Evolutionary conservation across 108 stramenopile species (phyloP), one percentile per base, ranked within the genome.

Genomic region (Tribonema minus): DNA sequence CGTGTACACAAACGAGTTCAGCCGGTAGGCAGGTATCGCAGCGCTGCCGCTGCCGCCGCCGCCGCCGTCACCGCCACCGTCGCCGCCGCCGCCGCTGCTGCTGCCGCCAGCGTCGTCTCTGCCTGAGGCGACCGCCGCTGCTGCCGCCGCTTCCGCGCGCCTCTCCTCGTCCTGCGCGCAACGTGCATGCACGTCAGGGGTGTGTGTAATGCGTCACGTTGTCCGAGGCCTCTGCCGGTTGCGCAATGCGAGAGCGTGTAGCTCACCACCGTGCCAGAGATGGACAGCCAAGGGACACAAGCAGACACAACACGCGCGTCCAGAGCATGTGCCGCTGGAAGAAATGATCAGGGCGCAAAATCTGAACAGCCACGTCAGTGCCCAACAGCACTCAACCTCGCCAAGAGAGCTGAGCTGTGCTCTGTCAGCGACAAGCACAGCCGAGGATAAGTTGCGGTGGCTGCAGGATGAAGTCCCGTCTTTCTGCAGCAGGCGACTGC

Each of bases 1-100:
- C 1, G 40, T 31, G 28, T 73, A 37, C 20, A 73, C 72, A 64
- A 73, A 73, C 7, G 39, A 39, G 29, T 73, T 73, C 37, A 73
- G 29, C 15, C 72, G 61, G 23, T 54, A 70, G 33, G 58, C 69
- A 12, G 69, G 69, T 34, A 70, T 58, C 34, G 26, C 35, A 54
- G 20, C 46, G 9, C 46, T 54, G 46, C 15, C 46, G 20, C 46
- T 54, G 46, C 20, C 63, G 20, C 31, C 23, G n/a, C 41, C 23
- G 1, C 23, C 32, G 1, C 68, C 3, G 2, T 32, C 26, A 27
- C 30, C 61, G 3, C 23, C 31, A 33, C 68, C 4, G 32, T n/a
- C 12, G 30, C 1, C 46, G 20, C 33, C 46, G 41, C 9, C 31
- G 23, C 41, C 9, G 41, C 40, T 23, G 15, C 20, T 32, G 1